Evolutionary conservation across 306 rosid species (phyloP).

Genomic region (Lathyrus tuberosus): DNA sequence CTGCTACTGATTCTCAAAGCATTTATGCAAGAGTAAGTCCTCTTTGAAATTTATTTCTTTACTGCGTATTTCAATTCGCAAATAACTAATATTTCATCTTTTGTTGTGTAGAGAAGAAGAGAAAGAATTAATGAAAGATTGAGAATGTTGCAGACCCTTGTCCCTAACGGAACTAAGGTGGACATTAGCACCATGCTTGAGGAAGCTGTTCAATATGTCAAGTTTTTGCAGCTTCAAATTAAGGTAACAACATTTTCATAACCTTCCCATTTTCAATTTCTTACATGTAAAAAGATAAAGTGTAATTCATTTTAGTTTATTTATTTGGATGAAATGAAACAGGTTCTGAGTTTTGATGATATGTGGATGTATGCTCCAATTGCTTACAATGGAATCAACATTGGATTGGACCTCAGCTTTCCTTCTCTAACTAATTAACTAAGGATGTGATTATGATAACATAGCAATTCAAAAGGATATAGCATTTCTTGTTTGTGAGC

Average conservation of each 20-base stretch:
- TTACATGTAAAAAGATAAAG: not conserved
- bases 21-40: constrained; percentile 82
- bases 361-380: constrained; percentile 94
- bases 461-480: not conserved
- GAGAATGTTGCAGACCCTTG: constrained; percentile 71
- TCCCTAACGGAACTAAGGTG: constrained; percentile 94
- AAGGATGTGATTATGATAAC: constrained; percentile 3
- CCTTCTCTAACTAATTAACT: constrained; percentile 38
- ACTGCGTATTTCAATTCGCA: too few relatives aligned
- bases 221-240: constrained; percentile 4
- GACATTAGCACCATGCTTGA: constrained; percentile 94
- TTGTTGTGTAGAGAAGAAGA: constrained; percentile 74
- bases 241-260: not conserved
- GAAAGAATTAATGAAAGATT: constrained; percentile 86
- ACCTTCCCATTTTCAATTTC: not conserved
- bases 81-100: not conserved
- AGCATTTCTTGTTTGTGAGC: not conserved
- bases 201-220: constrained; percentile 85
- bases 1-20: constrained; percentile 79
- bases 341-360: constrained; percentile 88
- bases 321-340: constrained; percentile 38
- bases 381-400: constrained; percentile 74
- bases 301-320: not conserved
- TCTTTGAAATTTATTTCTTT: not conserved
- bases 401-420: constrained; percentile 55